Conservation (phyloP, 208 protist species). For the Leishmania amazonensis region DNA sequence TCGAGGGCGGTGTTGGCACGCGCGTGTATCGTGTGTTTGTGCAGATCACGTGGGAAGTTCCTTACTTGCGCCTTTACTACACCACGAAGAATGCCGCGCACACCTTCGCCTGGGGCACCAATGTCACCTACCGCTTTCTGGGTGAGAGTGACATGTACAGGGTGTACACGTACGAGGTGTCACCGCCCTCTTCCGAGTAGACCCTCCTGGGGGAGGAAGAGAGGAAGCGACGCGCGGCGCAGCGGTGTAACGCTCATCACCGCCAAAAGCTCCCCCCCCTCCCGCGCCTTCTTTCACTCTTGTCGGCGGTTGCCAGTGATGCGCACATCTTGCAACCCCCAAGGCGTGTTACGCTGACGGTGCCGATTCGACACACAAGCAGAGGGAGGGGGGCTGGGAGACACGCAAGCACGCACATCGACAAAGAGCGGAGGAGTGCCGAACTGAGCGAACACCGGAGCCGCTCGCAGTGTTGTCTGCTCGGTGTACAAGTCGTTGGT, state of each 20-base stretch:
- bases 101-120: slow-evolving; percentile 63
- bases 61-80: slow-evolving; percentile 73
- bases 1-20: slow-evolving; percentile 16
- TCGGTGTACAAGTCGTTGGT: not conserved
- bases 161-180: slow-evolving; percentile 68
- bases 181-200: not conserved
- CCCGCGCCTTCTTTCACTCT: not conserved
- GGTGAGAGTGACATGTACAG: slow-evolving; percentile 86
- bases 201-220: not conserved
- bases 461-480: not conserved
- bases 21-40: slow-evolving; percentile 53
- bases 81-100: slow-evolving; percentile 47
- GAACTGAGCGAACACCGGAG: not conserved
- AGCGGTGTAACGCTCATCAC: not conserved
- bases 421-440: not conserved
- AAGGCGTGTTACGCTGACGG: too few species aligned
- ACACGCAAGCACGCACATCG: not conserved
- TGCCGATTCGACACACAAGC: not conserved
- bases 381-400: not conserved
- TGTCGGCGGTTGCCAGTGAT: not conserved
- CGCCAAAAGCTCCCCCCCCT: not conserved
- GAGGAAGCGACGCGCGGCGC: not conserved
- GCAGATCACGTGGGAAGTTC: slow-evolving; percentile 86
- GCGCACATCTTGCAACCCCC: not conserved
- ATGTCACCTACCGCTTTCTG: slow-evolving; percentile 46